phyloP scores from a whole-genome alignment of 441 rosid genomes.

The Adansonia rubrostipa region DNA sequence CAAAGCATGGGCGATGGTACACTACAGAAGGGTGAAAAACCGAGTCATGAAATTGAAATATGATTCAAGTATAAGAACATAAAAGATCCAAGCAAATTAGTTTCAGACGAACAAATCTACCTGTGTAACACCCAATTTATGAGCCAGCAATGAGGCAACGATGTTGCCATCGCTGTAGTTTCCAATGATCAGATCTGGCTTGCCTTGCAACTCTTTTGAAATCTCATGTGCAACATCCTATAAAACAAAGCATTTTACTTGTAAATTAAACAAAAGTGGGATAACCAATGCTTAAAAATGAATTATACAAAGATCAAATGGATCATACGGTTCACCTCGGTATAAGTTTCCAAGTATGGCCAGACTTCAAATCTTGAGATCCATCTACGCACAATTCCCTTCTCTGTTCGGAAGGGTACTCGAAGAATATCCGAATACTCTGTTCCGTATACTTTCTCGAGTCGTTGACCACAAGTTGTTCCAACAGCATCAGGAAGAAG shows the following conservation, averaged over 20 bases:
- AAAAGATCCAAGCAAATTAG: background rate
- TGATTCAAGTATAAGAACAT: background rate
- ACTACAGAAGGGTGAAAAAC: slow-evolving; percentile 43
- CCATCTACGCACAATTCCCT: slow-evolving; percentile 89
- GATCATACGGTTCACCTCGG: slow-evolving; percentile 60
- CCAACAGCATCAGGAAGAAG: slow-evolving; percentile 95
- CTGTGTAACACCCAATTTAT: slow-evolving; percentile 92
- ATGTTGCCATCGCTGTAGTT: slow-evolving; percentile 97
- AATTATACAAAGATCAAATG: background rate
- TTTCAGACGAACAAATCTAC: slow-evolving; percentile 36
- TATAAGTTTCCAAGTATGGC: slow-evolving; percentile 94
- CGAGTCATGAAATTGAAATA: background rate
- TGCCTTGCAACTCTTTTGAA: slow-evolving; percentile 81
- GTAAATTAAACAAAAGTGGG: background rate
- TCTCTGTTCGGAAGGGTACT: slow-evolving; percentile 83
- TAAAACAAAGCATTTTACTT: slow-evolving; percentile 9
- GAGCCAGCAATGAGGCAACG: slow-evolving; percentile 88
- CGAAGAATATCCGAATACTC: slow-evolving; percentile 90
- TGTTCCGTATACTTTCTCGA: slow-evolving; percentile 82
- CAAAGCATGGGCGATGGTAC: slow-evolving; percentile 95
- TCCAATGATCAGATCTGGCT: slow-evolving; percentile 93
- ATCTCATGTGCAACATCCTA: slow-evolving; percentile 93
- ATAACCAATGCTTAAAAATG: background rate
- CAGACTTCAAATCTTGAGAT: slow-evolving; percentile 97
- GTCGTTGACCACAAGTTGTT: slow-evolving; percentile 93